Percentiles rank a stretch among this genome's conserved stretches.
These are phyloP conservation scores for Exophiala bonariae DNA, from an alignment of 2,329 filamentous ascomycete genomes.

Conservation along the genomic window DNA sequence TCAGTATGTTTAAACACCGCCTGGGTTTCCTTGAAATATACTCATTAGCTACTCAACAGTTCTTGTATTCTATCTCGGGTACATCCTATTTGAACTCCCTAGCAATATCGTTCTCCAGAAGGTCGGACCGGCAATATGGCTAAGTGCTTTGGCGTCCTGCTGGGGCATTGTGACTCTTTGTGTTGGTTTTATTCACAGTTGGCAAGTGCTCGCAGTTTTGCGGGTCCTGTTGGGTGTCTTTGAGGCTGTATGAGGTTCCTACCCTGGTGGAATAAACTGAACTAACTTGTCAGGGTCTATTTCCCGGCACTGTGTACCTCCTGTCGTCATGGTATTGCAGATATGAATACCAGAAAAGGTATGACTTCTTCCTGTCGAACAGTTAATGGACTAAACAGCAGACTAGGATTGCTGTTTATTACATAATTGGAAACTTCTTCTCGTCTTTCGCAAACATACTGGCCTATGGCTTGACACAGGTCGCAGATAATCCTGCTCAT, in stretches of 20 bases:
- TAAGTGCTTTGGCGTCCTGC: too few species aligned
- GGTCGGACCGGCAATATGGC: too few species aligned
- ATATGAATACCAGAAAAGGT: not conserved
- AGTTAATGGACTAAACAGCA: too few species aligned
- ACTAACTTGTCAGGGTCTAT: too few species aligned
- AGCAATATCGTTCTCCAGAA: too few species aligned
- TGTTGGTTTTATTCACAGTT: not conserved
- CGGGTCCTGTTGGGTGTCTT: not conserved
- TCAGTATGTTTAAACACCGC: slow-evolving; percentile 11
- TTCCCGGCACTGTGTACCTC: not conserved
- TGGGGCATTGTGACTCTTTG: not conserved
- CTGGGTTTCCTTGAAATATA: too few species aligned
- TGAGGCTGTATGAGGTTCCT: too few species aligned
- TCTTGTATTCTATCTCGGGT: too few species aligned
- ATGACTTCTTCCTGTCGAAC: too few species aligned
- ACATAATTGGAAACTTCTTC: slow-evolving; percentile 33
- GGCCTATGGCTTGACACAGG: slow-evolving; percentile 58
- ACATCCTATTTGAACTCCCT: too few species aligned
- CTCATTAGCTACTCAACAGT: too few species aligned
- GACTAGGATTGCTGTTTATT: slow-evolving; percentile 29
- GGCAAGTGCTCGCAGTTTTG: not conserved
- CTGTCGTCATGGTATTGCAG: not conserved
- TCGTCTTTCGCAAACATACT: slow-evolving; percentile 59
- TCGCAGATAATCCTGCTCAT: too few species aligned
- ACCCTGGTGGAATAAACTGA: not conserved